These are phyloP conservation scores for Wallacemonas collosoma DNA, from an alignment of 208 protist genomes.

Conservation along the genomic window DNA sequence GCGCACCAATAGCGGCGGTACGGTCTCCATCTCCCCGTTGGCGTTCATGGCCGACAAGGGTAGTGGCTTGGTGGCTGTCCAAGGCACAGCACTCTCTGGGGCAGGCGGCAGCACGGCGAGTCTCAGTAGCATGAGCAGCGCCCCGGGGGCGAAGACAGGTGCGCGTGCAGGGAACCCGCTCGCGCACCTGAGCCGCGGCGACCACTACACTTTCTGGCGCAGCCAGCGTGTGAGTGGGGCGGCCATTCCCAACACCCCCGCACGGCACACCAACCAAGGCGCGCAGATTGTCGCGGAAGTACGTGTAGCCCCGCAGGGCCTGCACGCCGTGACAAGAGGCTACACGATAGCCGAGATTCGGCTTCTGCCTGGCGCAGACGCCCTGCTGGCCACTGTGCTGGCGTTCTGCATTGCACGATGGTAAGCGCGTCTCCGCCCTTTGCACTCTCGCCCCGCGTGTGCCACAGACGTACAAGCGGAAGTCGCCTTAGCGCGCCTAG, in stretches of 20 bases:
- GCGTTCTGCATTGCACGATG: constrained; percentile 64
- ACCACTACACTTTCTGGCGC: constrained; percentile 57
- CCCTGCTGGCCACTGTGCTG: constrained; percentile 63
- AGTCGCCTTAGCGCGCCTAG: no score
- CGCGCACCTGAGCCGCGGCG: constrained; percentile 1
- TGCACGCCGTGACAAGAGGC: constrained; percentile 35
- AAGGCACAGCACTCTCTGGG: not conserved
- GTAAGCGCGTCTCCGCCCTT: constrained; percentile 18
- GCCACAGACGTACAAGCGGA: no score
- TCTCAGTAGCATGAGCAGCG: constrained; percentile 8
- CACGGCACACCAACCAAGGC: constrained; percentile 45
- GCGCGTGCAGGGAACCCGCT: not conserved
- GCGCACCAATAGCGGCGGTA: not conserved
- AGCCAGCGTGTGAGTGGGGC: constrained; percentile 37
- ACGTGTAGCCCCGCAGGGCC: constrained; percentile 26
- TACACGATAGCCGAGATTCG: constrained; percentile 53
- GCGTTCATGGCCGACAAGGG: constrained; percentile 18
- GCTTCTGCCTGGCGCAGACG: constrained; percentile 59
- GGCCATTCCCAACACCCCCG: constrained; percentile 19
- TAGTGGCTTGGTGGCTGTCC: not conserved
- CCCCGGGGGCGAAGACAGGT: not conserved
- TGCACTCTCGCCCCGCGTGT: no score
- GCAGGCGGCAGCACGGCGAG: constrained; percentile 5
- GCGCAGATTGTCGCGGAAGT: constrained; percentile 71
- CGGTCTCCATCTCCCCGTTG: not conserved